Evolutionary conservation across 2,329 filamentous ascomycete species (phyloP), one percentile per base, ranked within the genome.

Genomic region (Apiospora sp.): DNA sequence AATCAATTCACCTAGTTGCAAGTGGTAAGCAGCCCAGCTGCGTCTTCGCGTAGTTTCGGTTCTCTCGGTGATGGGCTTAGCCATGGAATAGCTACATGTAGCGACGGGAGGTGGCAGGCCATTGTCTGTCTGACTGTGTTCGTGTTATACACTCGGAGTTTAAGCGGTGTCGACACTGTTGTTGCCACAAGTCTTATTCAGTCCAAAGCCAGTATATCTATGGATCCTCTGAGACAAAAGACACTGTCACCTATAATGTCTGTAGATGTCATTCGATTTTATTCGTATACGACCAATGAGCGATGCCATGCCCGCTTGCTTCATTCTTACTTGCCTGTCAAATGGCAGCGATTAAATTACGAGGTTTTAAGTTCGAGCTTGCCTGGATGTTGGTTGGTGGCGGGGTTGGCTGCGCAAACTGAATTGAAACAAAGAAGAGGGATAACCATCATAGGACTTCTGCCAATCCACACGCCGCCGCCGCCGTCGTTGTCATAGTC

Each of bases 351-450:
- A 37, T 12, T 12, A 19, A 7, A 61, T 37, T 61, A 61, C 54
- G 54, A 61, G 30, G 14, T 61, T 58, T 61, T 34, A 30, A 61
- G 54, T 61, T 61, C 54, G n/a, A 61, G 3, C 54, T 37, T 37
- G 30, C 54, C 27, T 22, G 54, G 30, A 22, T 61, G 46, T 49
- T 22, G 37, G 37, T 41, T 41, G 37, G 16, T 48, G 46, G 46
- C n/a, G 46, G 46, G 46, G 19, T 10, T 49, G 22, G 19, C 10
- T 49, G 46, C 22, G 19, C 19, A 49, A 49, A n/a, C 5, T 12
- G 46, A 49, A 49, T 49, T 49, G 46, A 49, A 49, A 10, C 7
- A 49, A n/a, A 49, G 46, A 49, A 3, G 48, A 16, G 37, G 7
- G 37, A 41, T 8, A 41, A 41, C 27, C 27, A 30, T 30, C 27